Conservation (phyloP, 768 basidiomycete species). For the Leccinum imitatum region DNA sequence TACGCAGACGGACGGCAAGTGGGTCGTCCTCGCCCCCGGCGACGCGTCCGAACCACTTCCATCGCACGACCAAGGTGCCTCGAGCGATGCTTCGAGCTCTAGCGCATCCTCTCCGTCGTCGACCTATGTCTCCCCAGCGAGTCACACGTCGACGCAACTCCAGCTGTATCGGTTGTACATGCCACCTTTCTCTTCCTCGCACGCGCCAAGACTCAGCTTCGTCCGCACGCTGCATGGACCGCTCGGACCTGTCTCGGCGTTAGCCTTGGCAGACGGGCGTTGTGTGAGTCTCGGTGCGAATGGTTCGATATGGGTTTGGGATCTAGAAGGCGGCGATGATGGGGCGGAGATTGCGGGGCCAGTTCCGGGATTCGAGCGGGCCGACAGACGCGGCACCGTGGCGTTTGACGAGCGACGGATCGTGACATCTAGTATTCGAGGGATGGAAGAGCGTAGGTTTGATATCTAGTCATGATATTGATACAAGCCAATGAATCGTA, state of each 20-base stretch:
- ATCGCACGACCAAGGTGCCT: constrained; percentile 14
- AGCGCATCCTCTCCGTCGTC: constrained; percentile 26
- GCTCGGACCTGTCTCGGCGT: constrained; percentile 58
- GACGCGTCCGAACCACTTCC: constrained; percentile 28
- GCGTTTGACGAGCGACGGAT: constrained; percentile 77
- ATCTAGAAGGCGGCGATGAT: constrained; percentile 58
- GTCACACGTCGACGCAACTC: constrained; percentile 52
- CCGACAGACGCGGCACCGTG: constrained; percentile 42
- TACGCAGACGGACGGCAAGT: constrained; percentile 82
- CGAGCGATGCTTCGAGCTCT: constrained; percentile 23
- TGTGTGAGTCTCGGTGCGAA: constrained; percentile 74
- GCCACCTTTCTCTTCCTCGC: constrained; percentile 50
- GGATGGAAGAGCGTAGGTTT: constrained; percentile 35
- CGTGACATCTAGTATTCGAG: constrained; percentile 42
- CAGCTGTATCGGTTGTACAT: constrained; percentile 76
- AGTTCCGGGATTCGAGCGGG: constrained; percentile 35
- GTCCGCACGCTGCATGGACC: constrained; percentile 73
- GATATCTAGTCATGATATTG: constrained; percentile 26
- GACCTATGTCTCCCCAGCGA: constrained; percentile 34
- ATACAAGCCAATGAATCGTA: neutral
- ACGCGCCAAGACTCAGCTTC: constrained; percentile 66
- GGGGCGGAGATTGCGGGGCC: constrained; percentile 35
- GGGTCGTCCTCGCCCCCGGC: constrained; percentile 73
- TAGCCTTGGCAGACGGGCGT: constrained; percentile 77
- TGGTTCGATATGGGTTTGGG: constrained; percentile 85